Evolutionary conservation across 1,284 basidiomycete genomes (phyloP).

Genomic region (Moniliella sp.): DNA sequence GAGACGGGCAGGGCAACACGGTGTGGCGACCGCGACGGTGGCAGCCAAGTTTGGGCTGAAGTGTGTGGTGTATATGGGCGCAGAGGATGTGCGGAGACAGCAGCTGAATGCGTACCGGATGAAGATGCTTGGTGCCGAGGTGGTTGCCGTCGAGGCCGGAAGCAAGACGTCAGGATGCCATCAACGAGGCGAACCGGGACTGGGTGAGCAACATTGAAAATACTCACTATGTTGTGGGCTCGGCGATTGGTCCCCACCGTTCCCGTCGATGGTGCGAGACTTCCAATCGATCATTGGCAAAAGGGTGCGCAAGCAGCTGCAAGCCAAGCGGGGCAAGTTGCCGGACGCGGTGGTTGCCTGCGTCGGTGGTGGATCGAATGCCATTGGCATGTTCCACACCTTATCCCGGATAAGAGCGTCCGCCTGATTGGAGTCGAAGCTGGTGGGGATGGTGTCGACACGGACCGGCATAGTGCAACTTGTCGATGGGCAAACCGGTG

Average conservation of each 20-base stretch:
- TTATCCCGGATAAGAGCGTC: conserved; percentile 20
- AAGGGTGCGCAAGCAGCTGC: conserved; percentile 76
- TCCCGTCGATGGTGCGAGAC: conserved; percentile 93
- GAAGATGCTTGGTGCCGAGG: conserved; percentile 76
- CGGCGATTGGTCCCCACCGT: conserved; percentile 89
- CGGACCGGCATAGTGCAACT: conserved; percentile 73
- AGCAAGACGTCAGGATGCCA: conserved; percentile 70
- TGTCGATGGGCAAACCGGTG: conserved; percentile 71
- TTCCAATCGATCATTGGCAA: conserved; percentile 86
- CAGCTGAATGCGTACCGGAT: conserved; percentile 93
- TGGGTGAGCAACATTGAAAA: conserved; percentile 76
- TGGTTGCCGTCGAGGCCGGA: conserved; percentile 70
- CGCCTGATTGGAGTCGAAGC: conserved; percentile 29
- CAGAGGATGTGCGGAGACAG: conserved; percentile 88
- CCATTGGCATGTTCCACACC: conserved; percentile 49
- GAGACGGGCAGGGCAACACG: conserved; percentile 98
- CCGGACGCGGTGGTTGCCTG: conserved; percentile 88
- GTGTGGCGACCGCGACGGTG: conserved; percentile 90
- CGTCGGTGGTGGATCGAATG: conserved; percentile 89
- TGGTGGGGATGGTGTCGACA: conserved; percentile 54
- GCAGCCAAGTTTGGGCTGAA: conserved; percentile 89
- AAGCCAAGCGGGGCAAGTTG: conserved; percentile 54
- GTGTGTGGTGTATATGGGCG: conserved; percentile 92
- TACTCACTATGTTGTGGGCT: conserved; percentile 91
- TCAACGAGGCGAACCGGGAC: conserved; percentile 45